Evolutionary conservation across 2,329 filamentous ascomycete genomes (phyloP), one percentile per base, ranked within the genome.

Genomic region (Lachnellula willkommii): DNA sequence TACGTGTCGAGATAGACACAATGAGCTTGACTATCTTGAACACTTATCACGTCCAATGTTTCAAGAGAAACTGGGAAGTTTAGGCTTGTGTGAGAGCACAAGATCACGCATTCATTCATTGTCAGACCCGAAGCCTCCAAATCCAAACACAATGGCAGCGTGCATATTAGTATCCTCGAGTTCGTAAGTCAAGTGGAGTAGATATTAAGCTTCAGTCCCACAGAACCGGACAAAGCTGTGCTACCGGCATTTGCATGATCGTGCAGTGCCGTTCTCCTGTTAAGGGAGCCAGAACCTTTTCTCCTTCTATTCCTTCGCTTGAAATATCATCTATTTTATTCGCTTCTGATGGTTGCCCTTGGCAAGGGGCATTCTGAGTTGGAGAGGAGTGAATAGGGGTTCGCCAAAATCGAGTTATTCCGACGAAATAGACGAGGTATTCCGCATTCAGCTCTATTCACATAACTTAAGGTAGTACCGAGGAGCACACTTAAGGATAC

Each of bases 141-240:
- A 17, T 36, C 37, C 39, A 45, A n/a, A 47, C 42, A 53, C n/a
- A 40, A 47, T 45, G 40, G 47, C 42, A 15, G 22, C 46, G 57
- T 53, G 37, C 17, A 52, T 49, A 46, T 17, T 42, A 36, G 47
- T 35, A 37, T 53, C 35, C 28, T 32, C 28, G 28, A 32, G 9
- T 11, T 32, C 9, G 28, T 32, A 4, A 12, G 9, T 12, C 17
- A 39, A 35, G 15, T n/a, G 54, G 12, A 43, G 55, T 48, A 45
- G 52, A 50, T 59, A 57, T 50, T 53, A 48, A 39, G 12, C 20
- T 36, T 35, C 39, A 52, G 57, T 60, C 24, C 49, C 20, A 58
- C 59, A 53, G 56, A 55, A 61, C 60, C 42, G 47, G 55, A 54
- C 39, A 39, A 57, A 50, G 52, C 53, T 50, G 57, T 60, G 39